Percentiles rank a stretch among this genome's conserved stretches.
phyloP scores from a whole-genome alignment of 2,329 filamentous ascomycete genomes.

The Fusarium heterosporum region DNA sequence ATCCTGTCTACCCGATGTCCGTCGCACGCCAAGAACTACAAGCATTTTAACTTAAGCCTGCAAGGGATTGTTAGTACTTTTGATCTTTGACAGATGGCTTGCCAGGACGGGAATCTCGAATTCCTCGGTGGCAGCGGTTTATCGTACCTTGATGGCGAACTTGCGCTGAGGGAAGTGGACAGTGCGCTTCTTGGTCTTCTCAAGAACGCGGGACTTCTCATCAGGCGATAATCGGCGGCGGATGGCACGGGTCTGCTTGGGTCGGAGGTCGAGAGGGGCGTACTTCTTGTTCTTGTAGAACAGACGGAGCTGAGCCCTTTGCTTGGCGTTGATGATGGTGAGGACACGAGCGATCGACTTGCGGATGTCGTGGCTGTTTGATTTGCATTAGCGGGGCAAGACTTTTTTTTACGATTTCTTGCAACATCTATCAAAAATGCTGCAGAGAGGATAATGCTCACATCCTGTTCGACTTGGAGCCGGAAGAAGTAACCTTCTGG shows the following conservation, averaged over 20 bases:
- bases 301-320: slow-evolving; percentile 95
- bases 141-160: slow-evolving; percentile 94
- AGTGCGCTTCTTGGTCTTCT: slow-evolving; percentile 97
- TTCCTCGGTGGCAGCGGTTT: neutral
- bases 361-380: slow-evolving; percentile 90
- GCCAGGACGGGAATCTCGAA: neutral
- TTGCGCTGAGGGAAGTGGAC: slow-evolving; percentile 98
- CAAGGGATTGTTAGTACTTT: slow-evolving; percentile 30
- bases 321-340: slow-evolving; percentile 99
- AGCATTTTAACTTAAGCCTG: slow-evolving; percentile 49
- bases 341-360: slow-evolving; percentile 99
- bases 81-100: slow-evolving; percentile 1
- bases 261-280: slow-evolving; percentile 95
- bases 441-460: slow-evolving; percentile 61
- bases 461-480: slow-evolving; percentile 98
- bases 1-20: slow-evolving; percentile 52
- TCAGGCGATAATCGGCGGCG: slow-evolving; percentile 93
- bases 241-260: slow-evolving; percentile 98
- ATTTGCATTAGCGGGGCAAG: slow-evolving; percentile 38
- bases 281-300: slow-evolving; percentile 99
- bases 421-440: neutral
- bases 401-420: slow-evolving; percentile 8
- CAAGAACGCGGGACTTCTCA: slow-evolving; percentile 85
- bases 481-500: slow-evolving; percentile 96
- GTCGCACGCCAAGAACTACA: slow-evolving; percentile 46